These are phyloP conservation scores for Metschnikowia gelsemii DNA, from an alignment of 805 yeast genomes.

Conservation along the genomic window DNA sequence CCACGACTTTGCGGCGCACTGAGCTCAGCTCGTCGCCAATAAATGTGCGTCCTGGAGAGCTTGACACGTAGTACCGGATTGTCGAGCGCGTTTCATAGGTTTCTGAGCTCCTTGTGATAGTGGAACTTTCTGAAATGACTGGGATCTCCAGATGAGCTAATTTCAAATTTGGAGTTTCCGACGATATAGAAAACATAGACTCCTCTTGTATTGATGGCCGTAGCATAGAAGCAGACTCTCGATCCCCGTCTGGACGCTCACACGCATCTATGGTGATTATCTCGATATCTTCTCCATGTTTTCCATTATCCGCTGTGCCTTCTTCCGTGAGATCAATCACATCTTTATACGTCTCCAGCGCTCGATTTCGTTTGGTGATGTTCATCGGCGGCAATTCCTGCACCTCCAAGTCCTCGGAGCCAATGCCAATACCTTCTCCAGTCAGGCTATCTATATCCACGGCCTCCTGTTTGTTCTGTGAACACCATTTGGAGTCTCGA, in stretches of 20 bases:
- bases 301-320: slow-evolving; percentile 16
- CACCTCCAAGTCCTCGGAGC: slow-evolving; percentile 40
- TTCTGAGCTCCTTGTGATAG: too few relatives aligned
- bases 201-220: slow-evolving; percentile 9
- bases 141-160: too few relatives aligned
- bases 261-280: slow-evolving; percentile 17
- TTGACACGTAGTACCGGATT: slow-evolving; percentile 24
- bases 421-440: slow-evolving; percentile 6
- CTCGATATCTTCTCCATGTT: slow-evolving; percentile 18
- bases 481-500: slow-evolving; percentile 53
- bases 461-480: slow-evolving; percentile 16
- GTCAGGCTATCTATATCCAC: too few relatives aligned
- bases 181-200: slow-evolving; percentile 3
- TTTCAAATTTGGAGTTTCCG: too few relatives aligned
- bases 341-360: slow-evolving; percentile 6
- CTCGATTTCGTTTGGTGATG: background rate
- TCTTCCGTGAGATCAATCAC: slow-evolving; percentile 20
- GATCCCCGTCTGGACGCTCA: slow-evolving; percentile 5
- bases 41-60: slow-evolving; percentile 28
- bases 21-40: slow-evolving; percentile 24
- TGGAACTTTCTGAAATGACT: too few relatives aligned
- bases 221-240: background rate
- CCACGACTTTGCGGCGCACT: slow-evolving; percentile 30
- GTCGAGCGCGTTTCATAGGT: slow-evolving; percentile 7
- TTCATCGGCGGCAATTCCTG: slow-evolving; percentile 36